A percentile compares a stretch with the other conserved stretches of the same genome.
Conservation (phyloP, 768 basidiomycete species). For the Lactarius pseudohatsudake region DNA sequence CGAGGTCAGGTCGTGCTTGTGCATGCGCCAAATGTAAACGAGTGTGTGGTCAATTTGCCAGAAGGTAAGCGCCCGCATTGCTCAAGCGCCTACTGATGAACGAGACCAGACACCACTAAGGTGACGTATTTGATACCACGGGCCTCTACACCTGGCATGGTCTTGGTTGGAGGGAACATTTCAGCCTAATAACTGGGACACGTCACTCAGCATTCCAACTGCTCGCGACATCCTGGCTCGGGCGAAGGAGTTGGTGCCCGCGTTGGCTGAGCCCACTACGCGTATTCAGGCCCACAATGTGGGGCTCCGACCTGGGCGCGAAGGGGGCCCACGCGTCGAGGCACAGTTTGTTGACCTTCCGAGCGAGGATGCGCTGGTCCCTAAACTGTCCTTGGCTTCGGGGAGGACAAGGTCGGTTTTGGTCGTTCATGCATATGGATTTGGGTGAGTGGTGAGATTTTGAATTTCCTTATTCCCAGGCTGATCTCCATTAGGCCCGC, state of each 20-base stretch:
- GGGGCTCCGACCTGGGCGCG: constrained; percentile 55
- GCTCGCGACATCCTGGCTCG: constrained; percentile 49
- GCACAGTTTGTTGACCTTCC: constrained; percentile 43
- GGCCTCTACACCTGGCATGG: constrained; percentile 45
- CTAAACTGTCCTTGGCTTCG: constrained; percentile 27
- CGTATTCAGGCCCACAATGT: constrained; percentile 55
- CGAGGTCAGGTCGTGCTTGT: constrained; percentile 84
- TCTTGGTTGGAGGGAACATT: constrained; percentile 62
- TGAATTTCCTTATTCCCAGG: constrained; percentile 23
- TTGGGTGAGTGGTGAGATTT: constrained; percentile 43
- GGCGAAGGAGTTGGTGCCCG: constrained; percentile 43
- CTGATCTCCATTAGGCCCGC: constrained; percentile 28
- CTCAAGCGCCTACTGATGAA: background rate
- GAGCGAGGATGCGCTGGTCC: constrained; percentile 32
- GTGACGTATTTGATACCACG: constrained; percentile 65
- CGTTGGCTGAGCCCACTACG: constrained; percentile 38
- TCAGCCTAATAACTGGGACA: constrained; percentile 50
- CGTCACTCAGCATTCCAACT: constrained; percentile 43
- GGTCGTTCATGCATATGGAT: constrained; percentile 61
- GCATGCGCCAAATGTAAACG: constrained; percentile 61
- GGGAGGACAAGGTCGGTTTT: constrained; percentile 32
- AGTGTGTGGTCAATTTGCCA: constrained; percentile 32
- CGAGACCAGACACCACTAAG: constrained; percentile 25
- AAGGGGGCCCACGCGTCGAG: constrained; percentile 58
- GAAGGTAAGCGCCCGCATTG: background rate